These are phyloP conservation scores for Keqinozyma sinolaborantium DNA, from an alignment of 1,139 yeast genomes.

Conservation along the genomic window DNA sequence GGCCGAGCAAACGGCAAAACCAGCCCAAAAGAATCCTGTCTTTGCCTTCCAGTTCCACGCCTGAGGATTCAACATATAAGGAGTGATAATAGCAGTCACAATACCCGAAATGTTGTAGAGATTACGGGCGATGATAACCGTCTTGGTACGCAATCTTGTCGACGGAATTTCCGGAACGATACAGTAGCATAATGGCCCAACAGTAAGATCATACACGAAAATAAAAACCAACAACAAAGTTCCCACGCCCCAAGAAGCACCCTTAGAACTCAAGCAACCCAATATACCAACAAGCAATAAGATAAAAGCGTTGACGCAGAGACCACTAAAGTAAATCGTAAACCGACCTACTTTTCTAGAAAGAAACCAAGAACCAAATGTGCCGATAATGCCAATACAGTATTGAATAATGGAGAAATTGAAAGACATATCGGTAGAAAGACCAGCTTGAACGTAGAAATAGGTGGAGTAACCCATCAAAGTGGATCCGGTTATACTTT, in stretches of 20 bases:
- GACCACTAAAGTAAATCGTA: slow-evolving; percentile 43
- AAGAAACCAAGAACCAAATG: slow-evolving; percentile 49
- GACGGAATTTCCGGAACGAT: slow-evolving; percentile 58
- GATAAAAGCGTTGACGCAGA: slow-evolving; percentile 28
- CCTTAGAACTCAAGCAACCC: slow-evolving; percentile 15
- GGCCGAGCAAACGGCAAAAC: slow-evolving; percentile 32
- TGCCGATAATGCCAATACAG: slow-evolving; percentile 48
- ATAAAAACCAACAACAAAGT: slow-evolving; percentile 44
- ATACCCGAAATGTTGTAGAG: slow-evolving; percentile 43
- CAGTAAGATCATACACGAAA: slow-evolving; percentile 48
- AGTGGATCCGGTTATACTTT: slow-evolving; percentile 50
- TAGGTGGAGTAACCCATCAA: slow-evolving; percentile 56
- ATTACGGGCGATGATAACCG: slow-evolving; percentile 54
- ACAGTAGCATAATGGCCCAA: slow-evolving; percentile 60
- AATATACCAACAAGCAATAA: slow-evolving; percentile 45
- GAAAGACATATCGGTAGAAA: slow-evolving; percentile 37
- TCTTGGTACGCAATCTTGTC: slow-evolving; percentile 50
- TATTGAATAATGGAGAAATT: slow-evolving; percentile 45
- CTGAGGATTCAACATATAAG: slow-evolving; percentile 58
- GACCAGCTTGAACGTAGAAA: slow-evolving; percentile 51
- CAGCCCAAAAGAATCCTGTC: slow-evolving; percentile 58
- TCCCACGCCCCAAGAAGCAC: slow-evolving; percentile 45
- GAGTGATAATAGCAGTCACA: slow-evolving; percentile 42
- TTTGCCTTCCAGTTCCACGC: slow-evolving; percentile 59
- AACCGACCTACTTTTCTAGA: slow-evolving; percentile 48